Conservation (phyloP, 202 grass and related monocot species). For the Carex arenaria region DNA sequence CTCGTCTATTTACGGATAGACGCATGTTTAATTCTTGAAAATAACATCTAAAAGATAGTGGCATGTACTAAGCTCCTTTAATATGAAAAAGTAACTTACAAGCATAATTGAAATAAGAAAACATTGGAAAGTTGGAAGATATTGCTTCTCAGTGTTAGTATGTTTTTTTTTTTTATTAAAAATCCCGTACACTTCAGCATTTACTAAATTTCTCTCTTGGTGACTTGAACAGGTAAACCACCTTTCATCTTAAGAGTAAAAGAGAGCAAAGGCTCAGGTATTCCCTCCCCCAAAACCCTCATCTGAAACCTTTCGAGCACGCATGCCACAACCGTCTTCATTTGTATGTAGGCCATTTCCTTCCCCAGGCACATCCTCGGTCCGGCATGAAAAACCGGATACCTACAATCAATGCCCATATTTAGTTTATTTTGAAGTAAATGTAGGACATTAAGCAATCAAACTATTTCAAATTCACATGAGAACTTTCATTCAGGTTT, state of each 20-base stretch:
- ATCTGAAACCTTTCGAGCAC: slow-evolving; percentile 35
- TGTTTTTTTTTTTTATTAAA: too few species aligned
- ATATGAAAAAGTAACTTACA: too few species aligned
- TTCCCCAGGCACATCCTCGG: slow-evolving; percentile 49
- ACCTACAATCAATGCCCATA: slow-evolving; percentile 3
- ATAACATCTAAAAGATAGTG: too few species aligned
- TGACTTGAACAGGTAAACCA: slow-evolving; percentile 31
- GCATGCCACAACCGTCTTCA: slow-evolving; percentile 35
- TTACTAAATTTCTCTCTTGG: slow-evolving; percentile 8
- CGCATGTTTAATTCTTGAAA: too few species aligned
- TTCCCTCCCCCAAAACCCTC: neutral
- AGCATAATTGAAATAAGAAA: too few species aligned
- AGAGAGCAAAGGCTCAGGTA: slow-evolving; percentile 25
- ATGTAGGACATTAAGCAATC: too few species aligned
- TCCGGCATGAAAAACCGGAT: slow-evolving; percentile 39
- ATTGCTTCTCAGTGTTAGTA: too few species aligned
- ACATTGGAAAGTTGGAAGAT: too few species aligned
- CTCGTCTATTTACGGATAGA: too few species aligned
- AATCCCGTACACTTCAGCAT: neutral
- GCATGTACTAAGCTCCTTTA: too few species aligned
- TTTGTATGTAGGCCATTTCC: slow-evolving; percentile 55
- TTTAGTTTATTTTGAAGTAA: neutral
- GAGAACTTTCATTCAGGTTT: too few species aligned
- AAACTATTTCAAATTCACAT: too few species aligned
- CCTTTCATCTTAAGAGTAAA: slow-evolving; percentile 48